These are phyloP conservation scores for Ogataea glucozyma DNA, from an alignment of 805 yeast genomes.

Conservation along the genomic window DNA sequence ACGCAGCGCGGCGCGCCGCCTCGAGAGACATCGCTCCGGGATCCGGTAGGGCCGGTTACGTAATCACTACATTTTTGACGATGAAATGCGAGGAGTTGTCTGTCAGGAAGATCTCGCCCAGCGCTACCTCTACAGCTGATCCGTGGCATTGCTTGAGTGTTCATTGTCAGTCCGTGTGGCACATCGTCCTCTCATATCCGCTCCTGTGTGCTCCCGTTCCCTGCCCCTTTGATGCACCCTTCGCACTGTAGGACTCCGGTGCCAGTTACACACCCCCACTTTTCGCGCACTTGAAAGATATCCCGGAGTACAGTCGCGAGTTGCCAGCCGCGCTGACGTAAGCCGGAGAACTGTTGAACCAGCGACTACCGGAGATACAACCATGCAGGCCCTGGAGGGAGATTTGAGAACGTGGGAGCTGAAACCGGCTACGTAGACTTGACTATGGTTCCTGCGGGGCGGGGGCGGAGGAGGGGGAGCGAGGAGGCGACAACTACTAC, in stretches of 20 bases:
- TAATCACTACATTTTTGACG: too few species aligned
- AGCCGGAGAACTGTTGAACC: background rate
- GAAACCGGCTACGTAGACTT: too few species aligned
- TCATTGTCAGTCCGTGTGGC: background rate
- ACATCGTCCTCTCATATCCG: background rate
- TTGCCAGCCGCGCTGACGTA: conserved; percentile 3
- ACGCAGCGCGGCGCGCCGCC: conserved; percentile 2
- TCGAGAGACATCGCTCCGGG: conserved; percentile 10
- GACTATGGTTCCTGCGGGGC: too few species aligned
- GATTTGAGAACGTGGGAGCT: too few species aligned
- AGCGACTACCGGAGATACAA: background rate
- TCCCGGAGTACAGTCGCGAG: conserved; percentile 3
- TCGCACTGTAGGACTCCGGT: conserved; percentile 9
- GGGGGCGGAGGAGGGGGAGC: too few species aligned
- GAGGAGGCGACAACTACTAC: too few species aligned
- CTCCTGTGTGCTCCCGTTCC: background rate
- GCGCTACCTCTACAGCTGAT: too few species aligned
- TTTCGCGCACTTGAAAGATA: background rate
- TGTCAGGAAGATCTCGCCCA: too few species aligned
- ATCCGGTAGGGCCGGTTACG: conserved; percentile 8
- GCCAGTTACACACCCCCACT: background rate
- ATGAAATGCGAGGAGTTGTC: too few species aligned
- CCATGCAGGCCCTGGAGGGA: too few species aligned
- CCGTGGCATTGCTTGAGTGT: background rate
- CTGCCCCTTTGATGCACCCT: background rate